Evolutionary conservation across 1,139 yeast species (phyloP), one percentile per base, ranked within the genome.

Genomic region (Kazachstania sp.): DNA sequence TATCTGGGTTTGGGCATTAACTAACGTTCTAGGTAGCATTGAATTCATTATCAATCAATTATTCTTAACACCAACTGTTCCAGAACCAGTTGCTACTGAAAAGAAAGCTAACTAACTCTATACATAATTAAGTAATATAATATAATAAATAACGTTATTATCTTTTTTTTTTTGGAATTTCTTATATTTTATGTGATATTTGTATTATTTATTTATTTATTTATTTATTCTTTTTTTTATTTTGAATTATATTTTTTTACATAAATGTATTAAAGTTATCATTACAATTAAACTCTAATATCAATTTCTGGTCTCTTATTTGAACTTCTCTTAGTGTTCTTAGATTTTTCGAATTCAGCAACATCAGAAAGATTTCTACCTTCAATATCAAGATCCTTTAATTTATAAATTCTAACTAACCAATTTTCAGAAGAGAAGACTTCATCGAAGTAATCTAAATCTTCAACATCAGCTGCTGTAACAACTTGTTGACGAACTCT

Each of bases 391-490:
- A 78, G 75, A 54, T 87, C 94, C 70, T 90, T 92, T 55, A 94
- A 88, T 73, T 88, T 86, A 73, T 86, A 94, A 53, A 94, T 78
- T 71, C 99, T 80, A 31, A 94, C 97, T 58, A 94, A 77, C 97
- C 97, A 94, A 73, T 92, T 94, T 64, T 88, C 95, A 45, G 94
- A 77, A 1, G 98, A 92, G 71, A 83, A 94, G 0, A 84, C 98
- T 72, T 94, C 99, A 61, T 94, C 98, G 42, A 90, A 73, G 45
- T 83, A 83, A 63, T 81, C 81, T 58, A 90, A 73, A 45, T 78
- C 73, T 38, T 86, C 84, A 30, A 78, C 71, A 47, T 74, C 72
- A 11, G 70, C 69, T 5, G 77, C 74, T 8, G 81, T 78, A 58
- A 94, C 76, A 47, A 70, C 71, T 70, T 94, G 98, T 55, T 79